Base-by-base conservation (phyloP, 2,329 filamentous ascomycete species). In the Microthyrium microscopicum region DNA sequence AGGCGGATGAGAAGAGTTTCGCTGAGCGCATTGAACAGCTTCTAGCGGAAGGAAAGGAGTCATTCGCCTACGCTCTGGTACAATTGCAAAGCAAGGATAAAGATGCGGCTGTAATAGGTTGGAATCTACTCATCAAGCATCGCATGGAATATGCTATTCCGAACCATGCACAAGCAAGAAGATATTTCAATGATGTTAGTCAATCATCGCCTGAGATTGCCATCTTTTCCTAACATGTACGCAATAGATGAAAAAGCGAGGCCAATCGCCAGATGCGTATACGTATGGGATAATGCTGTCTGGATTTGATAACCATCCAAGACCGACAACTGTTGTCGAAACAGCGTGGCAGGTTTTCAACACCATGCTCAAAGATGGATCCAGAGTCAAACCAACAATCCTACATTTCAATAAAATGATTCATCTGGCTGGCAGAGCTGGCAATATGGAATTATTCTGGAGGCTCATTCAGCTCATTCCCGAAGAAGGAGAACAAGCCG, bases 321-420 rank as follows among this genome's bases (percentile, higher is more conserved):
- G 38, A 55, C 64, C 1, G 60, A 66, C 27, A 52, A 70, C 20
- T 73, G 73, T 31, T 65, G 89, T 5, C 53, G 62, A 35, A 74
- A 78, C 42, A 82, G 83, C 0, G 54, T 85, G 29, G 68, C 70
- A 38, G 62, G 93, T 33, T 95, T 91, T 58, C 68, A 81, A 43
- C 72, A n/a, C 72, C 35, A 78, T 95, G 57, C 64, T 66, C 25
- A 64, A 63, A 4, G 64, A 70, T 22, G 72, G 68, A 32, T 68
- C 69, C 1, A 61, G 64, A 5, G 61, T 91, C 32, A 65, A 73
- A 41, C 77, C 80, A 12, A 80, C 74, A 43, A 77, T 76, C 22
- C 78, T 82, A 36, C 89, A 95, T 48, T 73, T 81, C 41, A 98
- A 98, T 50, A 81, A 85, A 7, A 71, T 84, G n/a, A 60, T 98